A percentile compares a stretch with the other conserved stretches of the same genome.
Evolutionary conservation across 1,284 basidiomycete genomes (phyloP).

Genomic region (Ceratobasidium theobromae): DNA sequence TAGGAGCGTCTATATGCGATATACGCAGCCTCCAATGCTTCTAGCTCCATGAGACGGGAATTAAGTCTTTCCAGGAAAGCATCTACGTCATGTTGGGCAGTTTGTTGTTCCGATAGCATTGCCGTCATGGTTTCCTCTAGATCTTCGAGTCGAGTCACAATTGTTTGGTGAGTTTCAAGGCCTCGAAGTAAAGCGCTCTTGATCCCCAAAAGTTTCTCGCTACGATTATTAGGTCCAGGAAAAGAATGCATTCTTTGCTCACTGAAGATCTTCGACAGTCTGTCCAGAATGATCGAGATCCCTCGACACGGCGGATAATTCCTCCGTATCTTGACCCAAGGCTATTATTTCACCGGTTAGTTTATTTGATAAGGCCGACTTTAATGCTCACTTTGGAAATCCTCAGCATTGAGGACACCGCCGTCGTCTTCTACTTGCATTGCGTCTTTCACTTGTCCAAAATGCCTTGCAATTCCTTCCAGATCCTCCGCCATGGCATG

Average conservation of each 20-base stretch:
- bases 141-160: conserved; percentile 67
- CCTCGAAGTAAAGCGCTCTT: conserved; percentile 51
- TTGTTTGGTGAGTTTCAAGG: conserved; percentile 51
- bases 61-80: conserved; percentile 47
- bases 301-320: conserved; percentile 67
- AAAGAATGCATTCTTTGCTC: conserved; percentile 40
- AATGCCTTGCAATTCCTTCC: conserved; percentile 68
- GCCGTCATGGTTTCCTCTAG: conserved; percentile 74
- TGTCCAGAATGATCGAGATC: conserved; percentile 63
- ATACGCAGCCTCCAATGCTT: conserved; percentile 63
- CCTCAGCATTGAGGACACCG: conserved; percentile 56
- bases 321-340: conserved; percentile 74
- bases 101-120: conserved; percentile 64
- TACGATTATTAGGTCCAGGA: conserved; percentile 38
- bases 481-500: conserved; percentile 68
- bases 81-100: conserved; percentile 6
- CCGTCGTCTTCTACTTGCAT: conserved; percentile 58
- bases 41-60: conserved; percentile 59
- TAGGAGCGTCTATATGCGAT: conserved; percentile 68
- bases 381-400: conserved; percentile 57
- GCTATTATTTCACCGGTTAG: conserved; percentile 46
- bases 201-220: conserved; percentile 52
- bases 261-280: conserved; percentile 60
- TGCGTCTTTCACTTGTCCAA: conserved; percentile 68
- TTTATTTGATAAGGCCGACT: not conserved